Evolutionary conservation across 1,139 yeast species (phyloP).

Genomic region (Candida buenavistaensis): DNA sequence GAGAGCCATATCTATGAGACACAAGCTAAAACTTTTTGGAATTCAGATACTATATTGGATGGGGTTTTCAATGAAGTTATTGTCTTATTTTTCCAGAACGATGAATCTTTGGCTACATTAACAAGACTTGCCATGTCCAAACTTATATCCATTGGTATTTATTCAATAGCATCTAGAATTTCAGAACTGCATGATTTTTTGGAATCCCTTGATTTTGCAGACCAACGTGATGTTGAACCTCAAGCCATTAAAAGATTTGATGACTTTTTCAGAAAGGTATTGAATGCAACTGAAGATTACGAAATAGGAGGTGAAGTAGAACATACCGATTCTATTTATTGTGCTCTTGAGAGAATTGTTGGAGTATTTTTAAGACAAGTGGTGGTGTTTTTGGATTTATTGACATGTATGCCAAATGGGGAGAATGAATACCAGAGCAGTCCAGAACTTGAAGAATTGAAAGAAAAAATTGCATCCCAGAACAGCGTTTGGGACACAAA

Average conservation of each 20-base stretch:
- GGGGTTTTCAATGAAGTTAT: constrained; percentile 41
- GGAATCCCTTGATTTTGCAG: constrained; percentile 4
- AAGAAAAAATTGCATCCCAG: constrained; percentile 6
- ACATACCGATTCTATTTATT: constrained; percentile 19
- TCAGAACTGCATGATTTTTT: constrained; percentile 5
- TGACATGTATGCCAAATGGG: constrained; percentile 27
- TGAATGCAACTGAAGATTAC: too few relatives aligned
- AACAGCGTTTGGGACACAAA: constrained; percentile 9
- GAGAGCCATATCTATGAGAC: not conserved
- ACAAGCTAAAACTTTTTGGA: constrained; percentile 19
- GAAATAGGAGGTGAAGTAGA: too few relatives aligned
- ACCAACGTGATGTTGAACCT: not conserved
- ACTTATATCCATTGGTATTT: constrained; percentile 23
- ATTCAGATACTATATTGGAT: constrained; percentile 22
- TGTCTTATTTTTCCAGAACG: constrained; percentile 43
- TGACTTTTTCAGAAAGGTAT: constrained; percentile 5
- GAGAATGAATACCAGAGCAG: constrained; percentile 25
- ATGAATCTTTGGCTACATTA: constrained; percentile 40
- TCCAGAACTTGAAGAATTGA: constrained; percentile 19
- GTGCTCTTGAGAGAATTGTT: constrained; percentile 29
- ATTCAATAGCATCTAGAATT: constrained; percentile 18
- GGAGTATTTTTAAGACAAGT: constrained; percentile 40
- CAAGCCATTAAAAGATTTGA: not conserved
- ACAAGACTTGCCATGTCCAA: constrained; percentile 32
- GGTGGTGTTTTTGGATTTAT: constrained; percentile 33